Conservation (phyloP, 495 filamentous ascomycete species). For the Cairneyella variabilis region DNA sequence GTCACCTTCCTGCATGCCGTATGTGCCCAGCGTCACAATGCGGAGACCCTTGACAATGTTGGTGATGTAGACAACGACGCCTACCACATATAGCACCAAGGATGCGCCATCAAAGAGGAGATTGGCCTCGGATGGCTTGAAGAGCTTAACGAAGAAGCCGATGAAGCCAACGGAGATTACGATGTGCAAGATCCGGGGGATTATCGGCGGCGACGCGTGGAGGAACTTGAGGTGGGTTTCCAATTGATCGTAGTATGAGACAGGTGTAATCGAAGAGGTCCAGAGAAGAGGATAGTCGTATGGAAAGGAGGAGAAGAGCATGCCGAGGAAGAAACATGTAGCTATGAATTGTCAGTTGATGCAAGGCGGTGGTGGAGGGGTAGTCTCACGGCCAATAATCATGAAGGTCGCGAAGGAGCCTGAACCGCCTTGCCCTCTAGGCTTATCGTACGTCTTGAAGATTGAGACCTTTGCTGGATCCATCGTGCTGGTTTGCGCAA, state of each 20-base stretch:
- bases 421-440: slow-evolving; percentile 30
- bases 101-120: slow-evolving; percentile 93
- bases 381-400: slow-evolving; percentile 81
- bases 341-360: slow-evolving; percentile 14
- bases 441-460: slow-evolving; percentile 28
- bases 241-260: slow-evolving; percentile 69
- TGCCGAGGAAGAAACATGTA: slow-evolving; percentile 82
- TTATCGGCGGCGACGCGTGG: slow-evolving; percentile 81
- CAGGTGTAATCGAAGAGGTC: slow-evolving; percentile 60
- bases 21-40: slow-evolving; percentile 58
- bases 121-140: slow-evolving; percentile 86
- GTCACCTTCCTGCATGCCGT: slow-evolving; percentile 44
- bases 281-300: slow-evolving; percentile 98
- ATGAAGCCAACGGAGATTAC: slow-evolving; percentile 82
- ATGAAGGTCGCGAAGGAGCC: slow-evolving; percentile 85
- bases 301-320: slow-evolving; percentile 94
- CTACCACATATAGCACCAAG: slow-evolving; percentile 87
- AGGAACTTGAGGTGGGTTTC: slow-evolving; percentile 85
- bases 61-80: slow-evolving; percentile 83
- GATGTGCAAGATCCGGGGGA: slow-evolving; percentile 90
- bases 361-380: not conserved
- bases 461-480: slow-evolving; percentile 25
- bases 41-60: slow-evolving; percentile 94
- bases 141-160: slow-evolving; percentile 91
- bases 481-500: slow-evolving; percentile 9